phyloP scores from a whole-genome alignment of 2,329 filamentous ascomycete species.

The Dactylella cylindrospora region DNA sequence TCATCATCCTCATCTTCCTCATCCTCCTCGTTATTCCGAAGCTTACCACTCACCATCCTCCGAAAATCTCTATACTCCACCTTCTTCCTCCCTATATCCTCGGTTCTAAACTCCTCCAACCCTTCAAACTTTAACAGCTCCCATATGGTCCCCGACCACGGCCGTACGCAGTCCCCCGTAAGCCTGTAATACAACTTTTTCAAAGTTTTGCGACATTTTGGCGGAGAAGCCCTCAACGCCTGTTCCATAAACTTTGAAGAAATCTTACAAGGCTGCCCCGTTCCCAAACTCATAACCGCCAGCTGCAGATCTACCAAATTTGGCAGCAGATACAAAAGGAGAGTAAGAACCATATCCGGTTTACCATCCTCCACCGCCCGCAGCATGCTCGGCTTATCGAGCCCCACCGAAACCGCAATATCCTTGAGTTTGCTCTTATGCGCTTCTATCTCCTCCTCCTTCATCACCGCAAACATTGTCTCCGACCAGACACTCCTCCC shows the following conservation, averaged over 20 bases:
- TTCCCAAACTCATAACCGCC: neutral
- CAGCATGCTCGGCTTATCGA: conserved; percentile 14
- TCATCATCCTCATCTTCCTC: neutral
- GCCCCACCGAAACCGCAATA: no score
- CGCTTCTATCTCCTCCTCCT: conserved; percentile 1
- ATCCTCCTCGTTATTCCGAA: neutral
- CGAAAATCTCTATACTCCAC: no score
- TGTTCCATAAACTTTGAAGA: neutral
- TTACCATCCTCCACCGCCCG: conserved; percentile 12
- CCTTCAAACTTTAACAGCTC: conserved; percentile 4
- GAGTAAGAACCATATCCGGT: conserved; percentile 23
- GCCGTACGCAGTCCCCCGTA: neutral
- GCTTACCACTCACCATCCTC: neutral
- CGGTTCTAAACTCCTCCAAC: neutral
- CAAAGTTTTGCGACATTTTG: neutral
- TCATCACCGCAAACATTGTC: conserved; percentile 6
- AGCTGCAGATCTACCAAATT: conserved; percentile 18
- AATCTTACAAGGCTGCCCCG: neutral
- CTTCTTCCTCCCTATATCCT: no score
- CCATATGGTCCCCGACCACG: neutral
- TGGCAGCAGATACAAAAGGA: conserved; percentile 21
- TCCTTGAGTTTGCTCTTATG: conserved; percentile 9
- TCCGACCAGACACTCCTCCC: conserved; percentile 5
- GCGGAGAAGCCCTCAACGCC: neutral
- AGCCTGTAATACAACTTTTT: neutral